Evolutionary conservation across 805 yeast species (phyloP), one percentile per base, ranked within the genome.

Genomic region (Hagleromyces aurorensis): DNA sequence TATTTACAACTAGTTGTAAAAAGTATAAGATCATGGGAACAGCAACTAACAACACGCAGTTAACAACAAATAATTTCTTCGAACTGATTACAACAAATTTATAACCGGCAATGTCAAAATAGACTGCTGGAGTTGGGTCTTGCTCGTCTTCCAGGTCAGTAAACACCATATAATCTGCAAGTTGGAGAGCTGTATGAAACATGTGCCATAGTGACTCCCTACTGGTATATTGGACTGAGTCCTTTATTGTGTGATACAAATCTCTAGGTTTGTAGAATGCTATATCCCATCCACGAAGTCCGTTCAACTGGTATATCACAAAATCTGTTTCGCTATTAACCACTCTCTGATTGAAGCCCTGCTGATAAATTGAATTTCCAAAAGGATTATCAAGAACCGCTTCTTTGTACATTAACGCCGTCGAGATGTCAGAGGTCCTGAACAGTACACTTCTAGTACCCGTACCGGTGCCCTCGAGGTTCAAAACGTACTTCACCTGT

Each of bases 391-490:
- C 62, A 34, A 70, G 59, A 1, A 73, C 87, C 3, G 65, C 64
- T 13, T 64, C 53, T 38, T 70, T 69, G 36, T 64, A 72, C 40
- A 72, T 68, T 36, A 70, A 69, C 2, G 80, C 73, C 8, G 84
- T 72, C 1, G 81, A 82, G 38, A 67, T 67, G 49, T 85, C 93
- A 0, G 93, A 74, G n/a, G 86, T 76, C 54, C 96, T 69, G 53
- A 87, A 85, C 27, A 86, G 59, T 13, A 83, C 65, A 1, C 95
- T 82, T 41, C 79, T 73, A 4, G 91, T 87, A 15, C 95, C 95
- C 1, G 91, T 80, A 3, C 96, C 96, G 0, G 95, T 83, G 11
- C 96, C 96, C 61, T 86, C 96, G 39, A 86, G 60, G 51, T 87
- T 87, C 41, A 86, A 64, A 34, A 87, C 79, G 46, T 69, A 78